Percentiles rank a stretch among this genome's conserved stretches.
Conservation (phyloP, 2,329 filamentous ascomycete species). For the Aureobasidium sp. region DNA sequence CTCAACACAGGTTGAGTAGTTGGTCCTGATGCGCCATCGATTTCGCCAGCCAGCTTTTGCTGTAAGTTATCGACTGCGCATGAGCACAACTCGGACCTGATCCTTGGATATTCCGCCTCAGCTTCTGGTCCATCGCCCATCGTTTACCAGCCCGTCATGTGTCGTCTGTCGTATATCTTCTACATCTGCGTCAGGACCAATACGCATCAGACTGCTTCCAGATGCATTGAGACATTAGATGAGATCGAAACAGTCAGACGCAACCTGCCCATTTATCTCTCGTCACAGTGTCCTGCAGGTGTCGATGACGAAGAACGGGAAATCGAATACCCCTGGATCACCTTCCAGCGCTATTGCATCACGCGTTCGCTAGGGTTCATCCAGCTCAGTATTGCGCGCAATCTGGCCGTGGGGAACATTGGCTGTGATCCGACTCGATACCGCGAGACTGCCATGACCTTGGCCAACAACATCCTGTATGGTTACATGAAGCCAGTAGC, state of each 20-base stretch:
- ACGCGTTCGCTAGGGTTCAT: slow-evolving; percentile 3
- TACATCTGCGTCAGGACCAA: slow-evolving; percentile 23
- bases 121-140: slow-evolving; percentile 14
- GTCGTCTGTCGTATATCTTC: slow-evolving; percentile 21
- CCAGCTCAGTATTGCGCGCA: slow-evolving; percentile 15
- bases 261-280: slow-evolving; percentile 19
- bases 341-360: slow-evolving; percentile 16
- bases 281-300: slow-evolving; percentile 17
- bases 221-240: slow-evolving; percentile 19
- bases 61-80: slow-evolving; percentile 16
- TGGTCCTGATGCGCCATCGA: slow-evolving; percentile 19
- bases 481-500: slow-evolving; percentile 1
- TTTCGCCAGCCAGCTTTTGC: slow-evolving; percentile 20
- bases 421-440: slow-evolving; percentile 8
- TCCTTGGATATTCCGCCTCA: not conserved
- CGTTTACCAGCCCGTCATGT: slow-evolving; percentile 19
- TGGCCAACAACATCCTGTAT: not conserved
- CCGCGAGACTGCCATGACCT: slow-evolving; percentile 10
- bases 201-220: slow-evolving; percentile 16
- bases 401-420: slow-evolving; percentile 15
- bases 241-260: slow-evolving; percentile 19
- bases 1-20: slow-evolving; percentile 20
- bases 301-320: slow-evolving; percentile 21
- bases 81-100: not conserved
- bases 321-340: slow-evolving; percentile 6